phyloP scores from a whole-genome alignment of 129 eudicot species.

The Mikania micrantha region DNA sequence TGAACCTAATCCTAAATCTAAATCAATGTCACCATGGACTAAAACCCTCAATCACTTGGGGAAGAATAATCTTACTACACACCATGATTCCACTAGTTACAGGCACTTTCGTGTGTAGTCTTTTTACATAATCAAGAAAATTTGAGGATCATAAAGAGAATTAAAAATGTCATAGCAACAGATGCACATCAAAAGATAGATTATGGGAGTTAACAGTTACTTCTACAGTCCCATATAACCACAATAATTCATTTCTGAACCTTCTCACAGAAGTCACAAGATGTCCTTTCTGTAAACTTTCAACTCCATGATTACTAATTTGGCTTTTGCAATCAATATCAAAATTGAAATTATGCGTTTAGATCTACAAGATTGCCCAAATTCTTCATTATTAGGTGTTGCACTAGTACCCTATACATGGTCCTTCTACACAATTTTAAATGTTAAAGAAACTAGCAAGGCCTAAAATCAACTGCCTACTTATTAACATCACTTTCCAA shows the following conservation, averaged over 20 bases:
- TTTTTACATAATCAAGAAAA: background rate
- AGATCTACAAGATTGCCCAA: background rate
- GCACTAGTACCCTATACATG: slow-evolving; percentile 1
- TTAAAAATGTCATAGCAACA: background rate
- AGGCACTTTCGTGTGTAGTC: no score
- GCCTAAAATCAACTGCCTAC: background rate
- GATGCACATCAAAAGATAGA: background rate
- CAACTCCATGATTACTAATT: background rate
- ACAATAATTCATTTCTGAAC: background rate
- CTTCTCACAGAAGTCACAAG: background rate
- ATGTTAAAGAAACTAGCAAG: background rate
- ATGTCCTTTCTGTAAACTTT: background rate
- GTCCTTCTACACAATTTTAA: background rate
- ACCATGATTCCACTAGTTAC: no score
- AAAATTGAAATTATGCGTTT: background rate
- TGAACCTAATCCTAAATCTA: no score
- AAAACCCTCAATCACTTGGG: no score
- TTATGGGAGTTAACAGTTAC: background rate
- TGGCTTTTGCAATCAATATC: background rate
- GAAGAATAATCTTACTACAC: no score
- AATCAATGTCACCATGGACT: no score
- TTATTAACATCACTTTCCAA: background rate
- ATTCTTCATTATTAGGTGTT: background rate
- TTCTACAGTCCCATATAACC: background rate
- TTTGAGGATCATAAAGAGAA: background rate